phyloP scores from a whole-genome alignment of 2,329 filamentous ascomycete species.

The Penicillium verrucosum region DNA sequence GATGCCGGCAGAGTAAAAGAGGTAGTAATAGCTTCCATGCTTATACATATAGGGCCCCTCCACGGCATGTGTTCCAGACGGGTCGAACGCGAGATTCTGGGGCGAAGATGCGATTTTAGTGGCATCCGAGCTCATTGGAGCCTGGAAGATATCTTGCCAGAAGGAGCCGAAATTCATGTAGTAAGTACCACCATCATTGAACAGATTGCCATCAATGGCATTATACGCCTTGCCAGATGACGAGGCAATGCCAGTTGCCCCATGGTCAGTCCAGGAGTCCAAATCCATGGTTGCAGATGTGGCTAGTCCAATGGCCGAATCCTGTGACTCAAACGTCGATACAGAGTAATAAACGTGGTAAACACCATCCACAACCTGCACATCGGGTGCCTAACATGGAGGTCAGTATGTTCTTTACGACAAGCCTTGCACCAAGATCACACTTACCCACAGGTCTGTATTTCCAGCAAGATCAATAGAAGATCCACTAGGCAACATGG shows the following conservation, averaged over 20 bases:
- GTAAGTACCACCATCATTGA: constrained; percentile 43
- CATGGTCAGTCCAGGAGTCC: constrained; percentile 35
- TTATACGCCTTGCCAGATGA: constrained; percentile 50
- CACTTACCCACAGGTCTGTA: constrained; percentile 49
- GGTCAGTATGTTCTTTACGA: not conserved
- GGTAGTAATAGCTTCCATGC: constrained; percentile 58
- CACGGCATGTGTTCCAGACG: constrained; percentile 50
- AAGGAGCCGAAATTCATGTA: constrained; percentile 65
- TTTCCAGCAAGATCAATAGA: constrained; percentile 47
- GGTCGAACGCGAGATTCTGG: constrained; percentile 54
- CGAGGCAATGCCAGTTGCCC: constrained; percentile 37
- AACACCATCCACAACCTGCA: constrained; percentile 52
- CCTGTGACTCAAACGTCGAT: constrained; percentile 59
- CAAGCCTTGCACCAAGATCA: too few species aligned
- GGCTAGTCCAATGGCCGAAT: constrained; percentile 60
- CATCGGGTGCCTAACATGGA: constrained; percentile 58
- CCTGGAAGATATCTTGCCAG: constrained; percentile 64
- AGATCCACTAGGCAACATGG: constrained; percentile 46
- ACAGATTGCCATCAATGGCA: constrained; percentile 59
- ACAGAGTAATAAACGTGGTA: constrained; percentile 68
- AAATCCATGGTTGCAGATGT: constrained; percentile 45
- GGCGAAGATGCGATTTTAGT: constrained; percentile 33
- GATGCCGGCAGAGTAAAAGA: constrained; percentile 60
- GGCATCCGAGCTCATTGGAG: constrained; percentile 45
- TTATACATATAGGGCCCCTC: constrained; percentile 59